Base-by-base conservation (phyloP, 1,284 basidiomycete genomes). In the Trichosporon sp. region DNA sequence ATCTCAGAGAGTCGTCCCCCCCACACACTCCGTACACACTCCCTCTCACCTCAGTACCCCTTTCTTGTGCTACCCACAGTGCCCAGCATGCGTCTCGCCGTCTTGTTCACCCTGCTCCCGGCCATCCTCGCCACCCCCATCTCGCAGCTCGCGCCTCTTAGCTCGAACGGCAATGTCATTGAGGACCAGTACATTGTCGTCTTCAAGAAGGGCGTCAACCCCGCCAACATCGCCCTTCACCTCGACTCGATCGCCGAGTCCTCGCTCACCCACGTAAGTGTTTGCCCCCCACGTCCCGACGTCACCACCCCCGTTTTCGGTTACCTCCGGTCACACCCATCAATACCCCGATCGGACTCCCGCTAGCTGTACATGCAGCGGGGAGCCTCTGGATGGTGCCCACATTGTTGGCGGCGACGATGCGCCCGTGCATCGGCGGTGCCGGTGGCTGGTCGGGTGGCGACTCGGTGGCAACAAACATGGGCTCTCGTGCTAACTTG, bases 111-210 rank as follows among this genome's bases (percentile, higher is more conserved):
- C 66, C 75, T 77, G 66, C 71, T 80, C 66, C 72, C 73, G 29
- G 68, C 73, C 27, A 80, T 79, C n/a, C 68, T 83, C 66, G 79
- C 80, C 70, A 77, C 80, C 63, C 78, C 80, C 31, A 76, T 78
- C 68, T 67, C 67, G 21, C 67, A 67, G 34, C 63, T 83, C 18
- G 80, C 80, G 9, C 79, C 81, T 66, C 75, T 83, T 73, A 65
- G 35, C 32, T 69, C 81, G 88, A 65, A 77, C 83, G 65, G 67
- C 29, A 18, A 60, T 8, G 65, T 64, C n/a, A 86, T 95, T 77
- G 90, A 92, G 84, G 90, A 93, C 86, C 90, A 91, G 29, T 98
- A 97, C 86, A 93, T 97, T 72, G 88, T 97, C 81, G 87, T 93
- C 81, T 86, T 97, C 77, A 93, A 92, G 86, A 87, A 89, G 73